Percentiles rank a stretch among this genome's conserved stretches.
Conservation (phyloP, 352 stramenopile genomes). For the Phytopythium oedochilum region DNA sequence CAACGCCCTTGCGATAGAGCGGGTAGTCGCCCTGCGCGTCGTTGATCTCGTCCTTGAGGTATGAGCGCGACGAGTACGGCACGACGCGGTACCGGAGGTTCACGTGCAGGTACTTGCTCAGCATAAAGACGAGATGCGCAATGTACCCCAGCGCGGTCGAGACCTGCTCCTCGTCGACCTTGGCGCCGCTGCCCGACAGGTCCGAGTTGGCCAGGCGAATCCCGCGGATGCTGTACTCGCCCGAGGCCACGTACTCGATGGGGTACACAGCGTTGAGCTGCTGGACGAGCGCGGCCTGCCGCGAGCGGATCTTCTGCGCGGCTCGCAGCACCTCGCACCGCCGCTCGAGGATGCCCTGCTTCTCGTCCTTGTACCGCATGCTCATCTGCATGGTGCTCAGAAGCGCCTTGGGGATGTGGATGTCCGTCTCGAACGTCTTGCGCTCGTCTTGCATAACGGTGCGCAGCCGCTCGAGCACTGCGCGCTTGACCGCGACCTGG, state of each 20-base stretch:
- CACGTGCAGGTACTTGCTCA: slow-evolving; percentile 86
- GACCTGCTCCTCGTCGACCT: slow-evolving; percentile 72
- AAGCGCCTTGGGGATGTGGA: slow-evolving; percentile 75
- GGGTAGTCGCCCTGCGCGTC: slow-evolving; percentile 75
- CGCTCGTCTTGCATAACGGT: slow-evolving; percentile 70
- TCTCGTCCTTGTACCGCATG: slow-evolving; percentile 80
- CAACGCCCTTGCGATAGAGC: slow-evolving; percentile 73
- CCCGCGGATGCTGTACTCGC: slow-evolving; percentile 78
- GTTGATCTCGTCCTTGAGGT: slow-evolving; percentile 85
- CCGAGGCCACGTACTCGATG: slow-evolving; percentile 77
- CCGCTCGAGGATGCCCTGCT: slow-evolving; percentile 68
- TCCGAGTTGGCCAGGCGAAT: slow-evolving; percentile 77
- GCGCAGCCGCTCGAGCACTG: slow-evolving; percentile 49
- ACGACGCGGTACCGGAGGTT: slow-evolving; percentile 81
- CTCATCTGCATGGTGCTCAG: slow-evolving; percentile 79
- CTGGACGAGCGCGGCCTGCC: slow-evolving; percentile 75
- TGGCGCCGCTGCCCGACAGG: slow-evolving; percentile 37
- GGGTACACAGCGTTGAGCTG: slow-evolving; percentile 75
- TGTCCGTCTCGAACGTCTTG: slow-evolving; percentile 73
- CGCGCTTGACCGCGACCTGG: slow-evolving; percentile 50
- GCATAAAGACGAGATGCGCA: slow-evolving; percentile 85
- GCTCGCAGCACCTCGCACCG: slow-evolving; percentile 71
- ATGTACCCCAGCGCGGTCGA: slow-evolving; percentile 85
- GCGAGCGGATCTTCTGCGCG: slow-evolving; percentile 78
- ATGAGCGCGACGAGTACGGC: slow-evolving; percentile 76